Evolutionary conservation across 345 rosid genomes (phyloP).

Genomic region (Laguncularia racemosa): DNA sequence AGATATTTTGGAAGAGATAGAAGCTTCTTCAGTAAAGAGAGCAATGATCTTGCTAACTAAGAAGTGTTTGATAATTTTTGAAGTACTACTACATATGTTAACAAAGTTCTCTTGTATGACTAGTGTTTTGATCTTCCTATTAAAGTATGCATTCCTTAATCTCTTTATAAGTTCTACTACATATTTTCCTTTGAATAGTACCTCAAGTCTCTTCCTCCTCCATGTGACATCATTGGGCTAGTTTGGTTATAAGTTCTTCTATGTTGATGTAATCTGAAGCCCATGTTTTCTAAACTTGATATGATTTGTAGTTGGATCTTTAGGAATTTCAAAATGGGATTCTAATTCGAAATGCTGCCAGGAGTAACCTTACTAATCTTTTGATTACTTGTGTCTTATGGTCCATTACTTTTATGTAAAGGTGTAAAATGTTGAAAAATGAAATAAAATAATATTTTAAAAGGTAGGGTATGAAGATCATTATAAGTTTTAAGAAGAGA

Average conservation of each 20-base stretch:
- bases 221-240: constrained; percentile 35
- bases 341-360: constrained; percentile 27
- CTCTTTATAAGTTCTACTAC: too few relatives aligned
- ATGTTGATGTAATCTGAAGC: too few relatives aligned
- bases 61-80: background rate
- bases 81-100: background rate
- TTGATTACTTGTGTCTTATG: too few relatives aligned
- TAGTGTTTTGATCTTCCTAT: constrained; percentile 37
- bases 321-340: constrained; percentile 28
- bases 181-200: constrained; percentile 35
- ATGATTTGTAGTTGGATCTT: constrained; percentile 48
- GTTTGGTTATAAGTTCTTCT: too few relatives aligned
- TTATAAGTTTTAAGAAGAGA: too few relatives aligned
- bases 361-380: constrained; percentile 36
- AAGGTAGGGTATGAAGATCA: too few relatives aligned
- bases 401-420: too few relatives aligned
- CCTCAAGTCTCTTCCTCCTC: constrained; percentile 46
- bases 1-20: constrained; percentile 17
- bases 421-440: too few relatives aligned
- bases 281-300: constrained; percentile 4
- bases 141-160: constrained; percentile 36
- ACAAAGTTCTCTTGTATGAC: constrained; percentile 6
- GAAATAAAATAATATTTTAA: too few relatives aligned
- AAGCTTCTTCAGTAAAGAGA: constrained; percentile 24
- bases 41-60: constrained; percentile 15